Evolutionary conservation across 2,329 filamentous ascomycete genomes (phyloP), one percentile per base, ranked within the genome.

Genomic region (Fusarium pseudoanthophilum): DNA sequence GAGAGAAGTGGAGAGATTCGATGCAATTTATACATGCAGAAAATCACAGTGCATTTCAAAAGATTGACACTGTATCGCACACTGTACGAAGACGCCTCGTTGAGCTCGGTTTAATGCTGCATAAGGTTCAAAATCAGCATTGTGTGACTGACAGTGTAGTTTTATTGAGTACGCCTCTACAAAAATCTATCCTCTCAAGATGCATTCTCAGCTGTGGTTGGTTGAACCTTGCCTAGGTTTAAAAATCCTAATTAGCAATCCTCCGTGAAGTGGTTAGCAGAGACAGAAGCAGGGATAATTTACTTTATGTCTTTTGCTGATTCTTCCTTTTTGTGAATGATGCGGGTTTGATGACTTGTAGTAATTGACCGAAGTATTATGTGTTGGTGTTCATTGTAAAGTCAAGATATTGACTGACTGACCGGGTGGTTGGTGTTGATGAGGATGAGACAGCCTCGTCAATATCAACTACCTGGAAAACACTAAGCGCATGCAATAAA

Each of bases 31-130:
- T 46, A 28, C 8, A 46, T 46, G 43, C 24, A 20, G 43, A 46
- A 46, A 28, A 1, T 5, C 43, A 46, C 43, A 15, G 43, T 46
- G 13, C 9, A 28, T 4, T 28, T 7, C 4, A 8, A 20, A 5
- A 7, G 15, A 1, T 20, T 21, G 16, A 13, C 11, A 26, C 43
- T 28, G 24, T 46, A 46, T 4, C 2, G 0, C 8, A 14, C 11
- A 26, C 43, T 46, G 43, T 46, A 28, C 18, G 13, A 46, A 46
- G 43, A 28, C 24, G 18, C 26, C 43, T 46, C 43, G 43, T 46
- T 46, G 43, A 46, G 43, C 24, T 46, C 43, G 24, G 43, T 46
- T 28, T 46, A 46, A 46, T 28, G 43, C 43, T 46, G 24, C 43
- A 20, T 7, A 28, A 46, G 43, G 40, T 43, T 43, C 11, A 24